A percentile compares a stretch with the other conserved stretches of the same genome.
Evolutionary conservation across 331 rosid species (phyloP).

Genomic region (Malus hybrid): DNA sequence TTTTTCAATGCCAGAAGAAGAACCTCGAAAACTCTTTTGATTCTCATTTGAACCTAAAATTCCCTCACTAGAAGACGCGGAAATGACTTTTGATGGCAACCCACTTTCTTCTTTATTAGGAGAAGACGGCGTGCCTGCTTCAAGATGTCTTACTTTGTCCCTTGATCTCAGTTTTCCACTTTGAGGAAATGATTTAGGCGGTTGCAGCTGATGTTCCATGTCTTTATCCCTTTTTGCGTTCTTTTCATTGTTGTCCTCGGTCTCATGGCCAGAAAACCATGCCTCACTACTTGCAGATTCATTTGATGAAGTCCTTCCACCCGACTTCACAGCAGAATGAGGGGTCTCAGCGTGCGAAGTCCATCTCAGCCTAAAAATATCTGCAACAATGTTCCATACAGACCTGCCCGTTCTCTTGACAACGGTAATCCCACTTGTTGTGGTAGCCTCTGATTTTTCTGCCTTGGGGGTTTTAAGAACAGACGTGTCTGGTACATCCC

Average conservation of each 20-base stretch:
- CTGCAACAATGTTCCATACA: slow-evolving; percentile 54
- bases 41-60: slow-evolving; percentile 27
- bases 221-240: slow-evolving; percentile 26
- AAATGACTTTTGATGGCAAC: slow-evolving; percentile 36
- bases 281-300: slow-evolving; percentile 59
- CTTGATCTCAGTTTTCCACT: slow-evolving; percentile 23
- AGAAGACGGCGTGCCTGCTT: slow-evolving; percentile 38
- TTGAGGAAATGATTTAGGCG: slow-evolving; percentile 12
- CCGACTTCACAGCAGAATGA: slow-evolving; percentile 40
- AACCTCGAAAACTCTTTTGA: slow-evolving; percentile 28
- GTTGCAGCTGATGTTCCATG: slow-evolving; percentile 29
- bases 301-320: slow-evolving; percentile 50
- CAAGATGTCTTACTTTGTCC: slow-evolving; percentile 36
- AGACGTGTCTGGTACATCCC: slow-evolving; percentile 55
- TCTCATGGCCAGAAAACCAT: slow-evolving; percentile 70
- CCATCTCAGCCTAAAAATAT: slow-evolving; percentile 67
- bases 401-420: slow-evolving; percentile 74
- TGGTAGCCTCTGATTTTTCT: slow-evolving; percentile 38
- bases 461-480: slow-evolving; percentile 24
- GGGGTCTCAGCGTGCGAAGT: slow-evolving; percentile 41
- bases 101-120: slow-evolving; percentile 34
- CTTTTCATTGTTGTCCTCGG: slow-evolving; percentile 46
- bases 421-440: slow-evolving; percentile 28
- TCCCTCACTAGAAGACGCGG: slow-evolving; percentile 49
- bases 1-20: slow-evolving; percentile 35